Evolutionary conservation across 1,139 yeast genomes (phyloP).

Genomic region (Blastobotrys elegans): DNA sequence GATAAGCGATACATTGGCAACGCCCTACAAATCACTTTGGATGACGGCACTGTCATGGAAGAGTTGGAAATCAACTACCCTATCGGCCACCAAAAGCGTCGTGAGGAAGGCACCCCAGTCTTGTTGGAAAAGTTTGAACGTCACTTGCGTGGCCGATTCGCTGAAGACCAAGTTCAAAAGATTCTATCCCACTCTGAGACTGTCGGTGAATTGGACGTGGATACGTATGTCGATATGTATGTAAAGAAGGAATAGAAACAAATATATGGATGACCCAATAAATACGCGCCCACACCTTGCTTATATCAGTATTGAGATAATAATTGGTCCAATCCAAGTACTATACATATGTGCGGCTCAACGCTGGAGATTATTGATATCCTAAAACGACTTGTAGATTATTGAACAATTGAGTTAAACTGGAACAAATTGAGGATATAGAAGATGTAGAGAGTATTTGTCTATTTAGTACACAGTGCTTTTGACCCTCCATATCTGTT

Average conservation of each 20-base stretch:
- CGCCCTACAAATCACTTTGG: slow-evolving; percentile 46
- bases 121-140: slow-evolving; percentile 46
- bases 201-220: slow-evolving; percentile 43
- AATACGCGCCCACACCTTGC: too few species aligned
- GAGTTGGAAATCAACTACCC: slow-evolving; percentile 54
- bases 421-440: too few species aligned
- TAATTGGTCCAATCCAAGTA: too few species aligned
- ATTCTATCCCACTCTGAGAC: slow-evolving; percentile 37
- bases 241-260: background rate
- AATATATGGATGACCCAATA: too few species aligned
- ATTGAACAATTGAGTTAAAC: too few species aligned
- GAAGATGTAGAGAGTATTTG: too few species aligned
- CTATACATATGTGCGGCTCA: too few species aligned
- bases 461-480: too few species aligned
- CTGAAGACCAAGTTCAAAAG: slow-evolving; percentile 35
- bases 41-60: slow-evolving; percentile 50
- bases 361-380: background rate
- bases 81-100: slow-evolving; percentile 52
- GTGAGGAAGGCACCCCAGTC: slow-evolving; percentile 56
- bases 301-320: too few species aligned
- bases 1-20: slow-evolving; percentile 54
- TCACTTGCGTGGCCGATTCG: slow-evolving; percentile 45
- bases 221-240: slow-evolving; percentile 46
- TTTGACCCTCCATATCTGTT: too few species aligned
- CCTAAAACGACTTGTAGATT: too few species aligned